Evolutionary conservation across 2,329 filamentous ascomycete species (phyloP), one percentile per base, ranked within the genome.

Genomic region (Aaosphaeria arxii): DNA sequence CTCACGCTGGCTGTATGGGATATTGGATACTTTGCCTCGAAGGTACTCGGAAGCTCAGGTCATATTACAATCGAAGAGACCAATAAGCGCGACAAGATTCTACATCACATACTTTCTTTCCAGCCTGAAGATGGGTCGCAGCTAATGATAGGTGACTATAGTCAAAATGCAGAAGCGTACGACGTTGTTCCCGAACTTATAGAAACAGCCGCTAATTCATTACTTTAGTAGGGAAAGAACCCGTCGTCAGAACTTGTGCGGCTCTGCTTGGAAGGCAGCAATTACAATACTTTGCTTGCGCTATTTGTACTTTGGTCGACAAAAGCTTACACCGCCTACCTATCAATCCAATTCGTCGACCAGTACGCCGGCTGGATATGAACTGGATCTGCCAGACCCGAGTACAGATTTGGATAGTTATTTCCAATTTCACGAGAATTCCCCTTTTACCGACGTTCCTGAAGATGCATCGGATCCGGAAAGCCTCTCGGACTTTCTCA

Each of bases 301-400:
- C 13, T 53, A 61, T 40, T 43, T 59, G 11, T 62, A 51, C 44
- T 53, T 62, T 40, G 58, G 59, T 40, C 40, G 55, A 9, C 50
- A 48, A 24, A 46, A 55, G 13, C 47, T 53, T n/a, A 45, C 40
- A 6, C 45, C 48, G 41, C 33, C 49, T 13, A 43, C 36, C 1
- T 45, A 47, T 7, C 41, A 31, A 30, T 30, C 41, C 17, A 6
- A 11, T 11, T 30, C 24, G 31, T 32, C 41, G 11, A 43, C 11
- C 29, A 24, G 17, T 24, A 24, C 17, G 17, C 17, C 17, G 17
- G 17, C 17, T 24, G 17, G 17, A 24, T 24, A 9, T 33, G 51
- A 11, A 33, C 45, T 41, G 38, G 45, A 11, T 13, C 32, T n/a
- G 17, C 17, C 17, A 24, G 17, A 24, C 17, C 17, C 17, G 17